Base-by-base conservation (phyloP, 208 protist species). In the Herpetomonas samuelpessoai region DNA sequence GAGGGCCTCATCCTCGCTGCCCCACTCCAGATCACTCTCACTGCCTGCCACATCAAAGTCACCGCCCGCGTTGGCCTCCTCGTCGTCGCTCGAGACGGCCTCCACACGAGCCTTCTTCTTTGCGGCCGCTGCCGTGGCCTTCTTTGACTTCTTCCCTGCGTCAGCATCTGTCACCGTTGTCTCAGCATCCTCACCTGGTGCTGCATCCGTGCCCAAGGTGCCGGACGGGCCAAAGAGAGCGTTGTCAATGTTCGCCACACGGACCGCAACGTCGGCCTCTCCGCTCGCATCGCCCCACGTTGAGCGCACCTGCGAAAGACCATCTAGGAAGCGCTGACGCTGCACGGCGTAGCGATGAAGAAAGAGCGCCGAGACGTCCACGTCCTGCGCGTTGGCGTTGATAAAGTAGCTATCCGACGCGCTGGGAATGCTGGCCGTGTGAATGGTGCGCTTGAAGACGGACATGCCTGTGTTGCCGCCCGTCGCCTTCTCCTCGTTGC, bases 281-380 rank as follows among this genome's bases (percentile, higher is more conserved):
- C 84, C 89, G 47, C 81, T 91, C 4, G 79, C 63, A 55, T 91
- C 77, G 29, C 86, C 86, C 90, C 86, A 96, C n/a, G 90, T 90
- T 25, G 80, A 83, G 57, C 83, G 79, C 45, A 88, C 77, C 66
- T 90, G 84, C 39, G 77, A 81, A n/a, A 93, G 69, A 21, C 81
- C 83, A 26, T 92, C 74, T 18, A 92, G 41, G 68, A 96, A 96
- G 48, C 84, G 86, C 67, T 92, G 80, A 0, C 90, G 83, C 62
- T 96, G 90, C 54, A 96, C 86, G 38, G 90, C 90, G 69, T 93
- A 96, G 57, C 90, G 84, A 63, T 96, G 90, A 25, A 96, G 47
- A 54, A 96, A 96, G 30, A 96, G 76, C 16, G 83, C 81, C 2
- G 79, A 64, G 3, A 96, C 90, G 51, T 96, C 90, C 41, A 96